Percentiles rank a stretch among this genome's conserved stretches.
phyloP scores from a whole-genome alignment of 129 eudicot genomes.

The Flaveria sonorensis region DNA sequence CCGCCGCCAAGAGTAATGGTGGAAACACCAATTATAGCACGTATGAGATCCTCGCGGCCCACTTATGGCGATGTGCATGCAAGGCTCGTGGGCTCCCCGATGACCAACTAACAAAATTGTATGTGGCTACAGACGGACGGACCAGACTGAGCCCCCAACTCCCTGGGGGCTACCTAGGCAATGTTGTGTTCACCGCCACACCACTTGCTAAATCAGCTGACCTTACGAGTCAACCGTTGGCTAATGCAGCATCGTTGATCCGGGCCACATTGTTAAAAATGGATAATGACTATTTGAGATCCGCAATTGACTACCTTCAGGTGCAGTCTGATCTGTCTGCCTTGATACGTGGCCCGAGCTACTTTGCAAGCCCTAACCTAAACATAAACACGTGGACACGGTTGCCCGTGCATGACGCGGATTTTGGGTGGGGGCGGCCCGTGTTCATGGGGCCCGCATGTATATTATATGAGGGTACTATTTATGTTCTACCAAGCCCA shows the following conservation, averaged over 20 bases:
- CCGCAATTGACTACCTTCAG: constrained; percentile 61
- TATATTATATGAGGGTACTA: constrained; percentile 57
- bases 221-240: constrained; percentile 40
- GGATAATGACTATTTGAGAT: constrained; percentile 62
- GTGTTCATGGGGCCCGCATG: constrained; percentile 56
- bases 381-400: constrained; percentile 61
- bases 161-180: constrained; percentile 64
- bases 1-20: constrained; percentile 40
- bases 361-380: constrained; percentile 62
- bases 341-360: constrained; percentile 52
- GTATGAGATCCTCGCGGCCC: constrained; percentile 59
- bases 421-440: constrained; percentile 82
- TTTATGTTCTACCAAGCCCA: constrained; percentile 54
- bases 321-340: constrained; percentile 48
- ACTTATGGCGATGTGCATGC: constrained; percentile 70
- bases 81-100: constrained; percentile 58
- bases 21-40: constrained; percentile 45
- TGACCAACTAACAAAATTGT: constrained; percentile 53
- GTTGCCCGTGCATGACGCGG: constrained; percentile 62
- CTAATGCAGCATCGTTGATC: constrained; percentile 47
- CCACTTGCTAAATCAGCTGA: constrained; percentile 49
- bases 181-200: constrained; percentile 63
- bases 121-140: constrained; percentile 65
- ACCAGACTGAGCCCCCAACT: constrained; percentile 51
- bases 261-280: constrained; percentile 48